A percentile compares a stretch with the other conserved stretches of the same genome.
phyloP scores from a whole-genome alignment of 352 stramenopile species.

The Ophiocytium majus region DNA sequence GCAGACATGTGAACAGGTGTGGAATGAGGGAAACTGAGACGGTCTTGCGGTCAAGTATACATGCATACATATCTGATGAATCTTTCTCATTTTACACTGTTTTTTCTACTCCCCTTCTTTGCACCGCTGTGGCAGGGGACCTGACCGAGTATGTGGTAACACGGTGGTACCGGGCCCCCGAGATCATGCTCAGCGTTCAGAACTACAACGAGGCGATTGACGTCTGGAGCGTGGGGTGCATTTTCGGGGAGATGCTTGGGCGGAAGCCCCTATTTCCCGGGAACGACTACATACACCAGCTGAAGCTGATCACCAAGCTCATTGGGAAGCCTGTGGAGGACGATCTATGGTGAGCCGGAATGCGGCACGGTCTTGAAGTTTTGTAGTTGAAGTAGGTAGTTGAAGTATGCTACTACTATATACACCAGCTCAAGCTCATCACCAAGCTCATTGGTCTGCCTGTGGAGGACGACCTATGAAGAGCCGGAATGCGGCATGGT shows the following conservation, averaged over 20 bases:
- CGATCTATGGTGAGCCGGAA: slow-evolving; percentile 76
- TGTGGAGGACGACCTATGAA: slow-evolving; percentile 75
- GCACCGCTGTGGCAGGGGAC: no score
- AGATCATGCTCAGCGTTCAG: slow-evolving; percentile 67
- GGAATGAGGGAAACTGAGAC: no score
- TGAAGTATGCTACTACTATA: slow-evolving; percentile 75
- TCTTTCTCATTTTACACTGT: no score
- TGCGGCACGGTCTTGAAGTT: neutral
- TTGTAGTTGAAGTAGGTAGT: neutral
- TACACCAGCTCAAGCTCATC: slow-evolving; percentile 93
- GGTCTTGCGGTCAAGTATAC: no score
- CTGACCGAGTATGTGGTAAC: slow-evolving; percentile 86
- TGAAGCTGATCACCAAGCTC: slow-evolving; percentile 75
- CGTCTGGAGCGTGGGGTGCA: slow-evolving; percentile 95
- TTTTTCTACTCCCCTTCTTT: no score
- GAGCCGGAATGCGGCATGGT: no score
- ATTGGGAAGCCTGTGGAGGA: slow-evolving; percentile 65
- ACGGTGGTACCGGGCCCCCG: slow-evolving; percentile 85
- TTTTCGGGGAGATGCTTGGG: slow-evolving; percentile 97
- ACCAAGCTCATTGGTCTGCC: slow-evolving; percentile 62
- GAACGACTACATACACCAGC: slow-evolving; percentile 99
- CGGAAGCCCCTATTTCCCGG: slow-evolving; percentile 96
- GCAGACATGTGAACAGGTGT: no score
- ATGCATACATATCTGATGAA: no score
- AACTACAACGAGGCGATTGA: slow-evolving; percentile 69